Evolutionary conservation across 208 protist species (phyloP), one percentile per base, ranked within the genome.

Genomic region (Leishmania major): DNA sequence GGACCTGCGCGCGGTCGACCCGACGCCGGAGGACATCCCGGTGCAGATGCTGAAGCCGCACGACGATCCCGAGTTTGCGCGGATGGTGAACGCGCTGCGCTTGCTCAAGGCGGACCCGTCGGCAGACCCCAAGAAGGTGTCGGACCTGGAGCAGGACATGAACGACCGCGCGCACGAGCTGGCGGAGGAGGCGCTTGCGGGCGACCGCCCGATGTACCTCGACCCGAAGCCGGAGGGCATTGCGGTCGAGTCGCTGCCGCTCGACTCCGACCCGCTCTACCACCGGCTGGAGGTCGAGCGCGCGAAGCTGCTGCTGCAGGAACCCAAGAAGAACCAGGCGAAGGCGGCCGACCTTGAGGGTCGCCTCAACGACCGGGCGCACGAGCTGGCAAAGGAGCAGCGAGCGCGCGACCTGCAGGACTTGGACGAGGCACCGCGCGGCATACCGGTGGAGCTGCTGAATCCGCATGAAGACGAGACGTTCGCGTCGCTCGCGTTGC

Each of bases 281-380:
- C 86, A 92, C 60, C 81, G 86, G 66, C 88, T 95, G 88, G 92
- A 97, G 88, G 88, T 90, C 62, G 92, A 97, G 81, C 90, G 92
- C 6, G 91, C 92, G 59, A 94, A 93, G 82, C 86, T 95, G 40
- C 82, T 89, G 77, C 79, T 93, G 59, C 81, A 91, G 84, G 92
- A 95, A 75, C 87, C 92, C 25, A 77, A 84, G 69, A 84, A 83
- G 75, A 94, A 94, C 77, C 84, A 86, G 31, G 81, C 83, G 37
- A 91, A 93, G 83, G 93, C 95, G 49, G 83, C 80, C 31, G 88
- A 97, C 28, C 84, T 95, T 1, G 91, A 94, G 83, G 89, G 88
- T 5, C 90, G 91, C 69, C 86, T 97, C 55, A 96, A 94, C 78
- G 89, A 93, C 40, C 90, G 89, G 37, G 91, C 88, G n/a, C 88